Percentiles rank a stretch among this genome's conserved stretches.
Conservation (phyloP, 768 basidiomycete genomes). For the Termitomyces titanicus region DNA sequence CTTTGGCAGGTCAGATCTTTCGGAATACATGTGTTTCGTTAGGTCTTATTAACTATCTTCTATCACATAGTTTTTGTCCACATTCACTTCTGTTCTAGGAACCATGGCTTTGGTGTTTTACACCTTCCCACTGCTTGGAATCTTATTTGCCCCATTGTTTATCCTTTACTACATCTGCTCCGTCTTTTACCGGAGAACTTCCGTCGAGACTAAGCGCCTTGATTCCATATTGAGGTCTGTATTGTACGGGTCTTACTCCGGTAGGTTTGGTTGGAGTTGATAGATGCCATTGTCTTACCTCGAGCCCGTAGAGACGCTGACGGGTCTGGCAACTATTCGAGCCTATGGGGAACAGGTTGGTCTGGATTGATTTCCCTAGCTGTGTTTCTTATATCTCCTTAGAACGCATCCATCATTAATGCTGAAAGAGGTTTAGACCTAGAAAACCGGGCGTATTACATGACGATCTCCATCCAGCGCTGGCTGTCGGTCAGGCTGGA, state of each 20-base stretch:
- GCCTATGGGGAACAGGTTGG: constrained; percentile 54
- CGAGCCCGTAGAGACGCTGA: constrained; percentile 46
- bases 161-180: constrained; percentile 51
- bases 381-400: not conserved
- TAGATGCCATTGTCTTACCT: not conserved
- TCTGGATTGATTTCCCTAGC: not conserved
- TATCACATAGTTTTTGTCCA: constrained; percentile 32
- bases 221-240: constrained; percentile 60
- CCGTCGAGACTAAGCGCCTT: constrained; percentile 62
- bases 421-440: constrained; percentile 53
- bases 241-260: constrained; percentile 55
- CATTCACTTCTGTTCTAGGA: constrained; percentile 44
- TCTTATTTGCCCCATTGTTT: constrained; percentile 52
- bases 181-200: constrained; percentile 55
- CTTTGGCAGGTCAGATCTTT: constrained; percentile 38
- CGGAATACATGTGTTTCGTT: not conserved
- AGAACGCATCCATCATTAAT: constrained; percentile 45
- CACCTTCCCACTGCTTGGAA: constrained; percentile 63
- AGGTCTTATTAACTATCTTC: not conserved
- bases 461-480: constrained; percentile 61
- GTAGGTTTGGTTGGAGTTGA: constrained; percentile 25
- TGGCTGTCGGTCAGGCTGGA: constrained; percentile 67
- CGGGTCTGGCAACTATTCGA: constrained; percentile 60
- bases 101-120: constrained; percentile 61
- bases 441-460: constrained; percentile 62